These are phyloP conservation scores for Pseudogymnoascus verrucosus DNA, from an alignment of 2,329 filamentous ascomycete genomes.

Conservation along the genomic window DNA sequence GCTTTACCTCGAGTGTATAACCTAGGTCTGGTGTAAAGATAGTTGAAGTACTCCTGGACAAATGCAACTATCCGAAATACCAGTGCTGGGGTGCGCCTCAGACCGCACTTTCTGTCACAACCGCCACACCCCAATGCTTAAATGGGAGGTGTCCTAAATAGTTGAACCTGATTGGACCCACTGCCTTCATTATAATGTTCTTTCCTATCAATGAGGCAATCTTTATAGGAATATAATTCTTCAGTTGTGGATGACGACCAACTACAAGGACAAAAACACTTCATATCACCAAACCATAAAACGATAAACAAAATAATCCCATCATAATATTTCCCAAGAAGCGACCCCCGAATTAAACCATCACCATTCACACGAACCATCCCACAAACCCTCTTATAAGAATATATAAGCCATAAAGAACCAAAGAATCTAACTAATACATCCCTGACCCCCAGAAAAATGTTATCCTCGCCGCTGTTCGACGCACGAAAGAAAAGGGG, in stretches of 20 bases:
- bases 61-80: neutral
- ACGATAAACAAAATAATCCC: too few relatives aligned
- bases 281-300: too few relatives aligned
- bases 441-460: neutral
- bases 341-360: too few relatives aligned
- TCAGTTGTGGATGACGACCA: too few relatives aligned
- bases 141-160: neutral
- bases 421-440: neutral
- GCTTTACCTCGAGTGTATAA: neutral
- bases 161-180: too few relatives aligned
- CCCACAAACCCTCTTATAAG: too few relatives aligned
- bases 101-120: neutral
- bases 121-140: neutral
- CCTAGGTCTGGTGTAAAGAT: neutral
- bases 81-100: neutral
- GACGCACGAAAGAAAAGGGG: neutral
- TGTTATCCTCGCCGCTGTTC: neutral
- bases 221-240: too few relatives aligned
- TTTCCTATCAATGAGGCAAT: too few relatives aligned
- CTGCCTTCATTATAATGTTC: too few relatives aligned
- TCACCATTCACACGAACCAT: too few relatives aligned
- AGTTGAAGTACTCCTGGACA: neutral
- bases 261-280: too few relatives aligned
- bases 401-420: neutral
- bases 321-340: too few relatives aligned